Evolutionary conservation across 2,329 filamentous ascomycete genomes (phyloP).

Genomic region (Corinectria fuckeliana): DNA sequence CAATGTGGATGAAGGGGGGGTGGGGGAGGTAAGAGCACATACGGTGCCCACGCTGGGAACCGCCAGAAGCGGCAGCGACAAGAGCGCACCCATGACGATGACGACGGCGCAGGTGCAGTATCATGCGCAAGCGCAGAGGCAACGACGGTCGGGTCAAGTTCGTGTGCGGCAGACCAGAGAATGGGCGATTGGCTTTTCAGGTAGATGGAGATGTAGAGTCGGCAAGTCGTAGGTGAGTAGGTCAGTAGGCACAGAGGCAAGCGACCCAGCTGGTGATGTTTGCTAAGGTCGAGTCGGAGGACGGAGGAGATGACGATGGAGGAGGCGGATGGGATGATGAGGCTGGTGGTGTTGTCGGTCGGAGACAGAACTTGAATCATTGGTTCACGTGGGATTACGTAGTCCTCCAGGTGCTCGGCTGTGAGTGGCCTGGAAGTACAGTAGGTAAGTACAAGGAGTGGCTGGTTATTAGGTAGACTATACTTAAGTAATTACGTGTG

Average conservation of each 20-base stretch:
- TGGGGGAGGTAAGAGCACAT: constrained; percentile 51
- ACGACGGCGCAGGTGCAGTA: neutral
- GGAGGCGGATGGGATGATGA: constrained; percentile 24
- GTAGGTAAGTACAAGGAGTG: too few species aligned
- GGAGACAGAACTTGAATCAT: neutral
- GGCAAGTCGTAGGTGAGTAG: neutral
- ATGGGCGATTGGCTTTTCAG: neutral
- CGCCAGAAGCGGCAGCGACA: constrained; percentile 89
- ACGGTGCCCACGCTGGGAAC: constrained; percentile 87
- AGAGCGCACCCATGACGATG: constrained; percentile 79
- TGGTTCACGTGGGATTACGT: constrained; percentile 39
- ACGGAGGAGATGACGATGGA: constrained; percentile 2
- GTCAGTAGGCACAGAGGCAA: neutral
- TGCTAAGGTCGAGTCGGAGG: neutral
- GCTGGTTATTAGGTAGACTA: too few species aligned
- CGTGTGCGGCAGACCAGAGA: neutral
- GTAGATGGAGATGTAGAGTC: neutral
- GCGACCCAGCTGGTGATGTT: neutral
- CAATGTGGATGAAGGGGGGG: neutral
- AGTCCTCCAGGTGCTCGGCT: constrained; percentile 5
- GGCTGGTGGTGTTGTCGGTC: constrained; percentile 17
- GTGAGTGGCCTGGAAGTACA: neutral
- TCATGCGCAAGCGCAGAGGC: neutral
- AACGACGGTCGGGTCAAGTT: neutral
- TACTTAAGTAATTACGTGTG: neutral